Evolutionary conservation across 495 filamentous ascomycete genomes (phyloP).

Genomic region (Penicillium crystallinum): DNA sequence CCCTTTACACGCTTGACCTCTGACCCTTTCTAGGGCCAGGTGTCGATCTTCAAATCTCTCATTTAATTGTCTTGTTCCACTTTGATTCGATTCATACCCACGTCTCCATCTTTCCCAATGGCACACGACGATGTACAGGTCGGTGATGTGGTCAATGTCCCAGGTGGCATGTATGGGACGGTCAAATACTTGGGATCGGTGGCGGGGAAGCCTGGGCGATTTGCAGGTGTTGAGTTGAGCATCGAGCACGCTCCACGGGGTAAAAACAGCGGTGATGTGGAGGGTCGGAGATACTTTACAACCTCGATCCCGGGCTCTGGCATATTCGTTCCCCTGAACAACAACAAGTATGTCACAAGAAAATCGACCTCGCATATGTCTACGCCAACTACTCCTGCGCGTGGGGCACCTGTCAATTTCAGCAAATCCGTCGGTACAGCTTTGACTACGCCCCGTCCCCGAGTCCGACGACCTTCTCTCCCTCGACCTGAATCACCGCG

Average conservation of each 20-base stretch:
- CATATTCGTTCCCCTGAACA: conserved; percentile 90
- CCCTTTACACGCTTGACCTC: conserved; percentile 2
- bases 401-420: conserved; percentile 52
- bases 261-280: conserved; percentile 96
- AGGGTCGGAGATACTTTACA: conserved; percentile 77
- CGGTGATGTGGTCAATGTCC: conserved; percentile 89
- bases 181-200: conserved; percentile 87
- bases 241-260: conserved; percentile 73
- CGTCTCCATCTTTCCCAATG: conserved; percentile 17
- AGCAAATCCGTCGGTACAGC: conserved; percentile 82
- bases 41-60: conserved; percentile 1
- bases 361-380: conserved; percentile 51
- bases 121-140: conserved; percentile 60
- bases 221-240: conserved; percentile 91
- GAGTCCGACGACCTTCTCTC: conserved; percentile 61
- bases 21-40: conserved; percentile 5
- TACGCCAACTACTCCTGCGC: conserved; percentile 65
- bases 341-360: conserved; percentile 65
- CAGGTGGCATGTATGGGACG: conserved; percentile 86
- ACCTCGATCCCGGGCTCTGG: conserved; percentile 75
- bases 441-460: conserved; percentile 62
- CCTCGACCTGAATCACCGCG: conserved; percentile 79
- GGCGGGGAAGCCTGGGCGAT: conserved; percentile 81
- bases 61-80: conserved; percentile 3
- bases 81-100: neutral